A percentile compares a stretch with the other conserved stretches of the same genome.
These are phyloP conservation scores for Eurotiales sp. DNA, from an alignment of 2,329 filamentous ascomycete species.

Conservation along the genomic window DNA sequence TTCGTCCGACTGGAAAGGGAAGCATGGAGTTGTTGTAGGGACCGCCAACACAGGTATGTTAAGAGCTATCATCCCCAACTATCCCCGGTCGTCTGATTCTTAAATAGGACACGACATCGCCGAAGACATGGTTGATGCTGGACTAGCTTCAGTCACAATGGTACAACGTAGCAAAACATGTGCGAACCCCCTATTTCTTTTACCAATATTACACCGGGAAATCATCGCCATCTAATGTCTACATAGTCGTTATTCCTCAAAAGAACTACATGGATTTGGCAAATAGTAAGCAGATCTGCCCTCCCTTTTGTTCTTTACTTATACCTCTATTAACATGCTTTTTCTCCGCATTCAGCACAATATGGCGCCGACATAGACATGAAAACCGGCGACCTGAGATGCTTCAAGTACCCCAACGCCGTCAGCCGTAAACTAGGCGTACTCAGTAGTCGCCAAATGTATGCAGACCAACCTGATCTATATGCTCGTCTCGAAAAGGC, in stretches of 20 bases:
- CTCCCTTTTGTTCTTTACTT: neutral
- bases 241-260: constrained; percentile 19
- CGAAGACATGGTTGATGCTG: constrained; percentile 44
- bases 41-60: constrained; percentile 43
- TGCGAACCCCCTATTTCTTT: constrained; percentile 17
- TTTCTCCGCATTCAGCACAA: constrained; percentile 9
- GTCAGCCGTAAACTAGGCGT: constrained; percentile 30
- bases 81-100: neutral
- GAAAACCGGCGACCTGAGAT: constrained; percentile 18
- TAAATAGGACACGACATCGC: constrained; percentile 42
- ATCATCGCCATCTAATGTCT: too few relatives aligned
- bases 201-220: too few relatives aligned
- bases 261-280: constrained; percentile 16
- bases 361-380: constrained; percentile 21
- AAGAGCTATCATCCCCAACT: neutral
- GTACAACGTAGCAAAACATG: constrained; percentile 44
- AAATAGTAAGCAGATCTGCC: constrained; percentile 15
- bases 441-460: constrained; percentile 22
- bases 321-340: neutral
- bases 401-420: constrained; percentile 22
- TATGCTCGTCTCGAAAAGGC: constrained; percentile 40
- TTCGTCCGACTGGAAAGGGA: constrained; percentile 33
- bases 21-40: constrained; percentile 45
- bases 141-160: constrained; percentile 43
- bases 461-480: constrained; percentile 31